phyloP scores from a whole-genome alignment of 1,284 basidiomycete species.

The Neolentinus lepideus region DNA sequence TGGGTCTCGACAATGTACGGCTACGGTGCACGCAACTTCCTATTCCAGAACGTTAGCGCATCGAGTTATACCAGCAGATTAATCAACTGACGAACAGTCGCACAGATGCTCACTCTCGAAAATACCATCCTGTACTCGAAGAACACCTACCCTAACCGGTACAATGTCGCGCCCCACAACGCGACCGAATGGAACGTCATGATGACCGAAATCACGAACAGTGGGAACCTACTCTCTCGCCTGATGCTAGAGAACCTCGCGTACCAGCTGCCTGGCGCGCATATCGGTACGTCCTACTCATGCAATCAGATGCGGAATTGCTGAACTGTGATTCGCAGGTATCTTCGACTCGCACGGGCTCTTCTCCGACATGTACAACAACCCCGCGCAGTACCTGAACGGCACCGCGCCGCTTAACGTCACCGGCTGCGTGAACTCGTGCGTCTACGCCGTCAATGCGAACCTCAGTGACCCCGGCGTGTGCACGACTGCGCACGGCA shows the following conservation, averaged over 20 bases:
- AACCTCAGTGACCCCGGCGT: conserved; percentile 17
- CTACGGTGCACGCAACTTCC: conserved; percentile 36
- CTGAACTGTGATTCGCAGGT: conserved; percentile 19
- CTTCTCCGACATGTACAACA: conserved; percentile 44
- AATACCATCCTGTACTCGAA: conserved; percentile 24
- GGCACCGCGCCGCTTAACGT: conserved; percentile 51
- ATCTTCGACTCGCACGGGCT: conserved; percentile 47
- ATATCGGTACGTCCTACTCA: conserved; percentile 27
- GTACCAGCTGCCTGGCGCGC: conserved; percentile 25
- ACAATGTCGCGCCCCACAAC: conserved; percentile 27
- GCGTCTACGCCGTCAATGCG: conserved; percentile 34
- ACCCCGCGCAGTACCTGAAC: conserved; percentile 44
- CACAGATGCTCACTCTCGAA: conserved; percentile 27
- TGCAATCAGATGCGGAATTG: background rate
- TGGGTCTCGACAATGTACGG: conserved; percentile 31
- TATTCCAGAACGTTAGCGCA: conserved; percentile 37
- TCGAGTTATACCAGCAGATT: background rate
- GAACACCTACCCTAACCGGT: conserved; percentile 27
- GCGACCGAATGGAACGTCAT: conserved; percentile 31
- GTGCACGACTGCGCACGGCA: conserved; percentile 35
- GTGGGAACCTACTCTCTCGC: conserved; percentile 28
- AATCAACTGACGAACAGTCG: background rate
- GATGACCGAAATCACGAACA: conserved; percentile 27
- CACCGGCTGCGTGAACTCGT: conserved; percentile 38
- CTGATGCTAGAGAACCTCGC: conserved; percentile 24